These are phyloP conservation scores for Irpex lacteus DNA, from an alignment of 1,284 basidiomycete species.

Conservation along the genomic window DNA sequence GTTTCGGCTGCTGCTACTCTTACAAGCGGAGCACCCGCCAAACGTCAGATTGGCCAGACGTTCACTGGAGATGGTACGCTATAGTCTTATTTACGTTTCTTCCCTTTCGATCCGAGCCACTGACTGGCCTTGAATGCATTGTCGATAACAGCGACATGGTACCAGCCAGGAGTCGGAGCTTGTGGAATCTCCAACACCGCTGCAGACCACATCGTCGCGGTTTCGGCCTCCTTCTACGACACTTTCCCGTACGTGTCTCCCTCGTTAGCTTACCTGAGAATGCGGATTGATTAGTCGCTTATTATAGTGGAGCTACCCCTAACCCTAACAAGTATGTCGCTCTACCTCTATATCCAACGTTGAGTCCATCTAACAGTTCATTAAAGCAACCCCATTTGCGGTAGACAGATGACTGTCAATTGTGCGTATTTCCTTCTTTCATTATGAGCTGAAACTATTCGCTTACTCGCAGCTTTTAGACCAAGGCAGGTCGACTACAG, in stretches of 20 bases:
- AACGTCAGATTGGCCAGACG: not conserved
- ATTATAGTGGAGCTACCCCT: conserved; percentile 12
- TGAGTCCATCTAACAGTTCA: not conserved
- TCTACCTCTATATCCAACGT: not conserved
- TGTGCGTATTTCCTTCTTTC: conserved; percentile 19
- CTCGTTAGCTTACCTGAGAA: not conserved
- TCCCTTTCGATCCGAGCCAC: not conserved
- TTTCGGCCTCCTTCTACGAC: conserved; percentile 11
- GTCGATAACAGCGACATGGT: conserved; percentile 24
- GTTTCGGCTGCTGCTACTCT: not conserved
- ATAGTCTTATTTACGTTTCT: not conserved
- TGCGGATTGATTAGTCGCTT: not conserved
- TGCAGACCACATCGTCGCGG: conserved; percentile 30
- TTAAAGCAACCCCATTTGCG: conserved; percentile 31
- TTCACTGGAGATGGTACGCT: not conserved
- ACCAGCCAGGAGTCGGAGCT: conserved; percentile 28
- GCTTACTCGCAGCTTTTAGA: not conserved
- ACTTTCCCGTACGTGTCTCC: conserved; percentile 4
- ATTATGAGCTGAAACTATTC: not conserved
- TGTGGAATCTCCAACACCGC: conserved; percentile 28
- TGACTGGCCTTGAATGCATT: not conserved
- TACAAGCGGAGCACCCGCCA: not conserved
- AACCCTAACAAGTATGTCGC: conserved; percentile 25
- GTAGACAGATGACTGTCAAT: conserved; percentile 22
- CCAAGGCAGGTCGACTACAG: not conserved